Conservation (phyloP, 2,329 filamentous ascomycete species). For the Diplocarpon mali region DNA sequence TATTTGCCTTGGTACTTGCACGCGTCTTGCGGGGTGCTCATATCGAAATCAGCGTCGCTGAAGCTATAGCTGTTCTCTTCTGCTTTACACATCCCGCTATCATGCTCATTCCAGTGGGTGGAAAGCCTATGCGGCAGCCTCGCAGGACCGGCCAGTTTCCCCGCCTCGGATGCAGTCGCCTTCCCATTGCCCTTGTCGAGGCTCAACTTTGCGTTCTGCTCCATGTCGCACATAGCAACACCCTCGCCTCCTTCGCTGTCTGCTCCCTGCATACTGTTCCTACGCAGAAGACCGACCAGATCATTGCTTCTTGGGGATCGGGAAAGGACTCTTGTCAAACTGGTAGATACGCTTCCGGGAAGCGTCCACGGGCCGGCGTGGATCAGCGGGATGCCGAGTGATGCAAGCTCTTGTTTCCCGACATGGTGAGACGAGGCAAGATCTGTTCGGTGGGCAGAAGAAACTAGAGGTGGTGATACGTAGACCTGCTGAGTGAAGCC, state of each 20-base stretch:
- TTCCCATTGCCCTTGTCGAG: background rate
- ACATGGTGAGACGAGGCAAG: no score
- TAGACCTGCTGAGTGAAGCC: background rate
- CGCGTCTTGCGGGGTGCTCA: background rate
- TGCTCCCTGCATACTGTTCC: background rate
- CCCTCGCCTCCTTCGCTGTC: background rate
- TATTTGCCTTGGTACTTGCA: background rate
- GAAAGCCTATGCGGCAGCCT: background rate
- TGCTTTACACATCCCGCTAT: background rate
- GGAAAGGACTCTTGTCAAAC: background rate
- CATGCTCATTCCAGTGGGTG: background rate
- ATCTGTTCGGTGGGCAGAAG: no score
- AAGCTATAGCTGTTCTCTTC: background rate
- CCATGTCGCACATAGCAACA: background rate
- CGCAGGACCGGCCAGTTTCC: no score
- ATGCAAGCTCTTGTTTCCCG: no score
- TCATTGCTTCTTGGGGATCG: conserved; percentile 1
- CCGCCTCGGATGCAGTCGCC: background rate
- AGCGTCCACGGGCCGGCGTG: background rate
- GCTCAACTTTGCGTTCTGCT: background rate
- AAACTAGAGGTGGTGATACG: background rate
- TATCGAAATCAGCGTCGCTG: background rate
- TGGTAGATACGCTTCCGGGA: no score
- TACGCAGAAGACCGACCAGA: background rate
- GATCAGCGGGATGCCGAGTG: background rate